Percentiles rank a stretch among this genome's conserved stretches.
Conservation (phyloP, 2,329 filamentous ascomycete species). For the Botrytis porri region DNA sequence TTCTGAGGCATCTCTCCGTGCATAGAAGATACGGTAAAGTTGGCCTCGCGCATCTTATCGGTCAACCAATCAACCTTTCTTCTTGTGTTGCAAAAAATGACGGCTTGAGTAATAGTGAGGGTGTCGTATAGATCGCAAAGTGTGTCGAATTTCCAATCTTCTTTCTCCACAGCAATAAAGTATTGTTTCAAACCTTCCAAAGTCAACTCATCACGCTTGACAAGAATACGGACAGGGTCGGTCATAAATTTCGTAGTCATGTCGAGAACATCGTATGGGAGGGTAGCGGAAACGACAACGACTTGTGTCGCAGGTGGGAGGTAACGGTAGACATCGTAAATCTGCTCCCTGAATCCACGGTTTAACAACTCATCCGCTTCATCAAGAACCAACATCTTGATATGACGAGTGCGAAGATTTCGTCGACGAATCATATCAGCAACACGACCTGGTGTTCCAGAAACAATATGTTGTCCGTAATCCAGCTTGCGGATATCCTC, state of each 20-base stretch:
- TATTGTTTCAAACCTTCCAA: slow-evolving; percentile 98
- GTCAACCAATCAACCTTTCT: slow-evolving; percentile 99
- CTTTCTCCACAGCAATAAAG: slow-evolving; percentile 98
- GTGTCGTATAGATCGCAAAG: slow-evolving; percentile 98
- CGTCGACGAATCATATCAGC: slow-evolving; percentile 78
- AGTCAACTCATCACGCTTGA: slow-evolving; percentile 98
- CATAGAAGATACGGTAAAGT: slow-evolving; percentile 98
- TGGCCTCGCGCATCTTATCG: slow-evolving; percentile 98
- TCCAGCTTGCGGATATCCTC: slow-evolving; percentile 98
- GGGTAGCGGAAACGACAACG: slow-evolving; percentile 94
- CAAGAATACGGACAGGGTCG: slow-evolving; percentile 90
- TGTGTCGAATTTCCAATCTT: slow-evolving; percentile 99
- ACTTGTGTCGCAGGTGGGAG: slow-evolving; percentile 95
- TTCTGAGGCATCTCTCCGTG: slow-evolving; percentile 99
- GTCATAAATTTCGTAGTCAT: slow-evolving; percentile 99
- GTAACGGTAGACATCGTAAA: slow-evolving; percentile 98
- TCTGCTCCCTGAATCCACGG: slow-evolving; percentile 95
- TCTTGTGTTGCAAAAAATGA: slow-evolving; percentile 99
- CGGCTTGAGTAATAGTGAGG: slow-evolving; percentile 95
- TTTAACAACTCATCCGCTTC: slow-evolving; percentile 80
- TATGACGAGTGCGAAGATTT: slow-evolving; percentile 68
- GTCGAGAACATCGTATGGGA: slow-evolving; percentile 96
- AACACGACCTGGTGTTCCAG: slow-evolving; percentile 94
- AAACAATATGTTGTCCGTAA: slow-evolving; percentile 96
- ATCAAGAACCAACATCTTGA: slow-evolving; percentile 76